phyloP scores from a whole-genome alignment of 495 filamentous ascomycete species.

The Penicillium roqueforti region DNA sequence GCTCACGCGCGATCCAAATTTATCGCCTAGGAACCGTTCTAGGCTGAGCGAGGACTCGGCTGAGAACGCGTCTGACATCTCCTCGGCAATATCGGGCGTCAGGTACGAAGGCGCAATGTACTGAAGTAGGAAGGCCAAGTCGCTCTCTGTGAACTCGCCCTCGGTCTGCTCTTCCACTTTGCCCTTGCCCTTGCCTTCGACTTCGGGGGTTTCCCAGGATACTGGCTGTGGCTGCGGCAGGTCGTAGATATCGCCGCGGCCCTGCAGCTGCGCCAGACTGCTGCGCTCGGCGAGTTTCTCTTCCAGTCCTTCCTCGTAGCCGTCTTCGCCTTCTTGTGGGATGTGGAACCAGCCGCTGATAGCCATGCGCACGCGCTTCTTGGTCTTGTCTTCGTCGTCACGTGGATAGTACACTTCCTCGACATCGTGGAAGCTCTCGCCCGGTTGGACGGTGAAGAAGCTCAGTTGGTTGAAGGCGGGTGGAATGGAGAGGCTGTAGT shows the following conservation, averaged over 20 bases:
- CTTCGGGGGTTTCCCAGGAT: slow-evolving; percentile 31
- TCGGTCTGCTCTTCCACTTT: slow-evolving; percentile 42
- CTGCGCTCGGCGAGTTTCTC: slow-evolving; percentile 82
- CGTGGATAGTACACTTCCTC: slow-evolving; percentile 86
- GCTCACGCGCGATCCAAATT: slow-evolving; percentile 65
- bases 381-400: slow-evolving; percentile 58
- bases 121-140: slow-evolving; percentile 81
- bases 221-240: slow-evolving; percentile 62
- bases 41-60: slow-evolving; percentile 80
- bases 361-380: slow-evolving; percentile 83
- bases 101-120: slow-evolving; percentile 88
- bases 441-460: slow-evolving; percentile 97
- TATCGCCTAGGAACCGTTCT: slow-evolving; percentile 68
- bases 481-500: slow-evolving; percentile 72
- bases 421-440: slow-evolving; percentile 96
- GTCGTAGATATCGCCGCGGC: slow-evolving; percentile 84
- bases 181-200: slow-evolving; percentile 41
- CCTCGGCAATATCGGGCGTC: slow-evolving; percentile 87
- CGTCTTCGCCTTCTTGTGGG: slow-evolving; percentile 92
- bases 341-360: slow-evolving; percentile 99
- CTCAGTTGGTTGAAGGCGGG: slow-evolving; percentile 96
- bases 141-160: slow-evolving; percentile 61
- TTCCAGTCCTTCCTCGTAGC: slow-evolving; percentile 83
- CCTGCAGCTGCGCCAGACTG: slow-evolving; percentile 84
- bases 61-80: slow-evolving; percentile 70